Conservation (phyloP, 495 filamentous ascomycete genomes). For the Penicillium argentinense region DNA sequence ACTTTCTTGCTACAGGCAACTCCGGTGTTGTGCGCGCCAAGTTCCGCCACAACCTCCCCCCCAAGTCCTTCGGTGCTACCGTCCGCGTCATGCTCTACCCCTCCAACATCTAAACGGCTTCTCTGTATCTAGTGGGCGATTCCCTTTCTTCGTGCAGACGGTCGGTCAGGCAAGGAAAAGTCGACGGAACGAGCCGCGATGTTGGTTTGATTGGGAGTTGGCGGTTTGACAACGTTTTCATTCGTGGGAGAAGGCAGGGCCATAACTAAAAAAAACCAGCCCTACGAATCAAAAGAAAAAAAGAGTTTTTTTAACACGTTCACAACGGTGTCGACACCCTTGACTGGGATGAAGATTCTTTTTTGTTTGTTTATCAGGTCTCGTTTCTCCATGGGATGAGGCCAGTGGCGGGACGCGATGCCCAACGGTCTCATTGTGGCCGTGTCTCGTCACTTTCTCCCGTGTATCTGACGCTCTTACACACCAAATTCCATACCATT, state of each 20-base stretch:
- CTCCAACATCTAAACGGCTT: constrained; percentile 56
- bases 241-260: constrained; percentile 50
- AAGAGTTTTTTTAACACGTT: constrained; percentile 27
- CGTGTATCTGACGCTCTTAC: constrained; percentile 43
- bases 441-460: constrained; percentile 32
- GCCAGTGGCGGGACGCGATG: constrained; percentile 18
- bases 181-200: constrained; percentile 44
- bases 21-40: constrained; percentile 94
- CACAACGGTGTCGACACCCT: constrained; percentile 18
- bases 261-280: constrained; percentile 27
- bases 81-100: constrained; percentile 99
- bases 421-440: constrained; percentile 31
- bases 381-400: constrained; percentile 24
- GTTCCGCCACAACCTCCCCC: constrained; percentile 91
- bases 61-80: constrained; percentile 93
- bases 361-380: constrained; percentile 22
- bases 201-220: constrained; percentile 44
- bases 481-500: constrained; percentile 44
- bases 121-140: constrained; percentile 40
- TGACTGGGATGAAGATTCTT: constrained; percentile 5
- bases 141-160: constrained; percentile 43
- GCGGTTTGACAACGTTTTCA: constrained; percentile 45
- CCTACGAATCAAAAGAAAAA: constrained; percentile 48
- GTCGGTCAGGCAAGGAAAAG: constrained; percentile 43
- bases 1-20: constrained; percentile 63